Evolutionary conservation across 306 rosid genomes (phyloP).

Genomic region (Quercus parvula): DNA sequence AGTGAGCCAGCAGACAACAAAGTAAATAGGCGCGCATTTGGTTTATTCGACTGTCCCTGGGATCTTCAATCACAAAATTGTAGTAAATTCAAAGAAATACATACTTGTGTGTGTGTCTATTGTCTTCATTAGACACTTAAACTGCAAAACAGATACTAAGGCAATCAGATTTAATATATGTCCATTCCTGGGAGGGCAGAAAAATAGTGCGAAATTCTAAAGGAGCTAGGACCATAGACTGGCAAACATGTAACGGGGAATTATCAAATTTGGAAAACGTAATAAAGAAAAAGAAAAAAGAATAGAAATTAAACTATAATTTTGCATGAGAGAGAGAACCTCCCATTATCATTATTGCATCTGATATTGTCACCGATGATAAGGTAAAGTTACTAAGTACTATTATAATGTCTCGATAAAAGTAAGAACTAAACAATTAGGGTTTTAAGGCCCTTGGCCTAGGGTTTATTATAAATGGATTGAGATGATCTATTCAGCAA

Average conservation of each 20-base stretch:
- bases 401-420: neutral
- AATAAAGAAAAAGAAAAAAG: neutral
- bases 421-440: slow-evolving; percentile 15
- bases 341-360: neutral
- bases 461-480: slow-evolving; percentile 12
- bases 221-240: slow-evolving; percentile 6
- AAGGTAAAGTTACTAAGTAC: slow-evolving; percentile 4
- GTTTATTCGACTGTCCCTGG: neutral
- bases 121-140: neutral
- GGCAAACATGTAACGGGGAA: slow-evolving; percentile 4
- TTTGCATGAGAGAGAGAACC: slow-evolving; percentile 13
- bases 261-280: slow-evolving; percentile 4
- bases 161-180: neutral
- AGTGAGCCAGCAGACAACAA: slow-evolving; percentile 29
- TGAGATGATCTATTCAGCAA: neutral
- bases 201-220: slow-evolving; percentile 27
- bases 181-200: slow-evolving; percentile 19
- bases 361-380: neutral
- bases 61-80: neutral
- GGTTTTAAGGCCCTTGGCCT: slow-evolving; percentile 23
- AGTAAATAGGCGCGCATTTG: slow-evolving; percentile 2
- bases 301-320: neutral
- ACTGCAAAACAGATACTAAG: neutral
- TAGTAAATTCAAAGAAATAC: neutral
- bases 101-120: neutral